Base-by-base conservation (phyloP, 805 yeast species). In the Spencermartinsiella europaea region DNA sequence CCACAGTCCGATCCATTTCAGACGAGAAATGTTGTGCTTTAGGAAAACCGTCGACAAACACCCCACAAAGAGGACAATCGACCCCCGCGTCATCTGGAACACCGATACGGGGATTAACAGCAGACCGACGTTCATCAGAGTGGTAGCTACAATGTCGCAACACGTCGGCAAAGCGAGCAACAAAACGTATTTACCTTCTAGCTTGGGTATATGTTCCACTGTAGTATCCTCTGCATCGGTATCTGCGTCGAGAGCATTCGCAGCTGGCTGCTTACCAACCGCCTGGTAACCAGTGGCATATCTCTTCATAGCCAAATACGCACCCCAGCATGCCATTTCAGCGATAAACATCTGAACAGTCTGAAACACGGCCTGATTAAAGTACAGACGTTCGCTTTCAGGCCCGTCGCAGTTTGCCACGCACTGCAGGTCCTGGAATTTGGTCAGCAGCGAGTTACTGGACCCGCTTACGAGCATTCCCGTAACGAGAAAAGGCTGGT, bases 41-140 rank as follows among this genome's bases (percentile, higher is more conserved):
- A 85, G 72, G 57, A 84, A 83, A 1, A 81, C 21, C 34, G 81
- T 81, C 19, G 87, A 80, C 58, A 84, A 73, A 14, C 80, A 63
- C 1, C 90, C 95, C 20, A 85, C 95, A 65, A 83, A 84, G 36
- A 85, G 65, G 37, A 85, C 85, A 36, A 84, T 67, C 0, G 88
- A 77, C 2, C 95, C 93, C 53, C 95, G 70, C n/a, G 84, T 80
- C 95, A 85, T 85, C 62, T 85, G 95, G 63, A 84, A 85, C 42
- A 85, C 75, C 1, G 89, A 82, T 5, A 85, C 93, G 0, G 93
- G 91, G 1, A 81, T 80, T 63, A 79, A 80, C 20, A 83, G 62
- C 50, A 85, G 69, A 0, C 93, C 93, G n/a, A 84, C 61, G 56
- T 85, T 82, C 79, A 85, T 73, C 53, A 85, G 64, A 0, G 93